These are phyloP conservation scores for Penicillium taxi DNA, from an alignment of 495 filamentous ascomycete species.

Conservation along the genomic window DNA sequence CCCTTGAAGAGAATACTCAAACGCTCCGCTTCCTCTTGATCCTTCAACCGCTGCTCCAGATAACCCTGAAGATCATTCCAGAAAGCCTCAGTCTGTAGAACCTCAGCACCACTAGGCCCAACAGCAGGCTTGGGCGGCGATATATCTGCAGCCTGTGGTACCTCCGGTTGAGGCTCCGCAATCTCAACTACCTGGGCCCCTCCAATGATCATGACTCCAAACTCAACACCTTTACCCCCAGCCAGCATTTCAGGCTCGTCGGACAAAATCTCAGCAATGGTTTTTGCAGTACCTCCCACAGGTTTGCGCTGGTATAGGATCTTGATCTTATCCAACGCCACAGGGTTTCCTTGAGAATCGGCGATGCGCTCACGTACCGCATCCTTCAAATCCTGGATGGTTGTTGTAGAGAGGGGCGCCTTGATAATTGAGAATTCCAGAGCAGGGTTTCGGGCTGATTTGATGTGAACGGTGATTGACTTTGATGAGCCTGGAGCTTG, in stretches of 20 bases:
- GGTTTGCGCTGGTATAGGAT: constrained; percentile 79
- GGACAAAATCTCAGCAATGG: constrained; percentile 42
- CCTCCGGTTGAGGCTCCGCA: constrained; percentile 20
- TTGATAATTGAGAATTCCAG: constrained; percentile 55
- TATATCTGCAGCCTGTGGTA: constrained; percentile 24
- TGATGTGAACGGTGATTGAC: constrained; percentile 52
- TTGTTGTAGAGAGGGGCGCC: constrained; percentile 53
- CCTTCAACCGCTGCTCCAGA: constrained; percentile 66
- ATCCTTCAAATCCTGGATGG: constrained; percentile 65
- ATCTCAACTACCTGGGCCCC: constrained; percentile 33
- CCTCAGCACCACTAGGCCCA: constrained; percentile 47
- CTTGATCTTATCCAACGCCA: constrained; percentile 62
- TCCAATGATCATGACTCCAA: constrained; percentile 82
- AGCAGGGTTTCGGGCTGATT: constrained; percentile 65
- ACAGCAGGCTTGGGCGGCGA: constrained; percentile 40
- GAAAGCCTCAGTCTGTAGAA: constrained; percentile 66
- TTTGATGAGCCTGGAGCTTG: constrained; percentile 41
- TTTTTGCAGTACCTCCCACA: constrained; percentile 51
- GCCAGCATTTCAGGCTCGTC: constrained; percentile 33
- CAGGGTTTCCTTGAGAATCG: constrained; percentile 25
- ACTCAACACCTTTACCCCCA: constrained; percentile 50
- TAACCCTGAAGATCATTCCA: constrained; percentile 83
- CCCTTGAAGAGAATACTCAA: constrained; percentile 57
- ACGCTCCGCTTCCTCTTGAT: constrained; percentile 58
- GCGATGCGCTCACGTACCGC: constrained; percentile 44